These are phyloP conservation scores for Boletus subparvulus DNA, from an alignment of 768 basidiomycete genomes.

Conservation along the genomic window DNA sequence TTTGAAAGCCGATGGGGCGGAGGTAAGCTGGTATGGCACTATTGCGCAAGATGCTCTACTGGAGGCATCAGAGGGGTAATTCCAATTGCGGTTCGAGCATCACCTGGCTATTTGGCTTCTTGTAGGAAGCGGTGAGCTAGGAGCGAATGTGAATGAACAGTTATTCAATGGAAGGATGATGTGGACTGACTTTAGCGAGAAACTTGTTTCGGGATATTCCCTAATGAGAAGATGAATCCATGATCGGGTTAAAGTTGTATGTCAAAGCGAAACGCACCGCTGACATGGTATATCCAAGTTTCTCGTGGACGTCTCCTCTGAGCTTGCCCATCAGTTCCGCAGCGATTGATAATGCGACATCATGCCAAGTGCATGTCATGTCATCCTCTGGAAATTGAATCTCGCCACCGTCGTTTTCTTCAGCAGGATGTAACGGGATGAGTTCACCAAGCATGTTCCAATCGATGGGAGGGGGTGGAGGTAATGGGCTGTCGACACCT, in stretches of 20 bases:
- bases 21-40: constrained; percentile 83
- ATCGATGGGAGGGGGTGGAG: constrained; percentile 60
- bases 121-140: constrained; percentile 86
- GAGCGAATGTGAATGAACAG: constrained; percentile 2
- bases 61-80: neutral
- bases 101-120: constrained; percentile 88
- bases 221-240: constrained; percentile 36
- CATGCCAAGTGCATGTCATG: constrained; percentile 72
- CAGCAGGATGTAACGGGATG: constrained; percentile 50
- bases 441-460: constrained; percentile 65
- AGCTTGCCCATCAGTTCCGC: constrained; percentile 83
- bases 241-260: neutral
- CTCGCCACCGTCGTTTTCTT: constrained; percentile 22
- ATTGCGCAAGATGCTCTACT: constrained; percentile 80
- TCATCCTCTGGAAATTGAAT: constrained; percentile 30
- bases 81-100: constrained; percentile 1
- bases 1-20: constrained; percentile 82
- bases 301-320: constrained; percentile 60
- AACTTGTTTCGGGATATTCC: constrained; percentile 94
- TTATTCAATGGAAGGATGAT: neutral
- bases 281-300: constrained; percentile 90
- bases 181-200: constrained; percentile 73
- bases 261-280: constrained; percentile 54
- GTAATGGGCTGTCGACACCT: constrained; percentile 76
- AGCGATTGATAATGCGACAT: constrained; percentile 85